A percentile compares a stretch with the other conserved stretches of the same genome.
phyloP scores from a whole-genome alignment of 495 filamentous ascomycete species.

The Pseudoneurospora amorphoporcata region DNA sequence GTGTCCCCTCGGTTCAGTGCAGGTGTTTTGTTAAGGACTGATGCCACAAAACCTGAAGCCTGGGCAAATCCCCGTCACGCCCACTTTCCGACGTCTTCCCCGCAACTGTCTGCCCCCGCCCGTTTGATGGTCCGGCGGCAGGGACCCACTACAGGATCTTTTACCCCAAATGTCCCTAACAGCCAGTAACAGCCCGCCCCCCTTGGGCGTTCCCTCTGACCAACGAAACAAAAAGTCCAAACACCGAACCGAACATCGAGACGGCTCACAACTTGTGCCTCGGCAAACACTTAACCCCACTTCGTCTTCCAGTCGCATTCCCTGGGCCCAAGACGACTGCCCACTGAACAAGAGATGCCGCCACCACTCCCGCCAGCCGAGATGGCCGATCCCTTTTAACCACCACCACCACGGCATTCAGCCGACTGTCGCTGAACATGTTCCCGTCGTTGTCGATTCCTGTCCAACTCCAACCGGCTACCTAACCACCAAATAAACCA shows the following conservation, averaged over 20 bases:
- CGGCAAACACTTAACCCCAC: constrained; percentile 16
- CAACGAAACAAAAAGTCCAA: not conserved
- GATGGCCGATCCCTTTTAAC: not conserved
- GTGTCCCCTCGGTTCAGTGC: not conserved
- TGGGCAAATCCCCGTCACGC: not conserved
- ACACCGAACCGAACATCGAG: not conserved
- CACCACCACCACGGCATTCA: not conserved
- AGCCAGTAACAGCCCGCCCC: not conserved
- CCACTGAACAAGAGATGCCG: not conserved
- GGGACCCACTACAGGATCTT: not conserved
- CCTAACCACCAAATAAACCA: not conserved
- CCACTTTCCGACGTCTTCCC: not conserved
- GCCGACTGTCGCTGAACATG: not conserved
- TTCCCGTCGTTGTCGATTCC: not conserved
- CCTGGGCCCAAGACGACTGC: not conserved
- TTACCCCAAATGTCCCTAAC: not conserved
- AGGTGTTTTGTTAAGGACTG: not conserved
- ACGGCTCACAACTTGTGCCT: constrained; percentile 8
- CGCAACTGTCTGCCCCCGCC: not conserved
- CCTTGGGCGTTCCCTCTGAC: not conserved
- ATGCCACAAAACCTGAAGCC: not conserved
- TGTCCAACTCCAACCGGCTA: not conserved
- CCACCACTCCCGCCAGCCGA: not conserved
- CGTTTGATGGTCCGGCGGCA: not conserved
- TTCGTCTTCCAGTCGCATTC: not conserved